A percentile compares a stretch with the other conserved stretches of the same genome.
Conservation (phyloP, 2,329 filamentous ascomycete genomes). For the Trichophyton schoenleinii region DNA sequence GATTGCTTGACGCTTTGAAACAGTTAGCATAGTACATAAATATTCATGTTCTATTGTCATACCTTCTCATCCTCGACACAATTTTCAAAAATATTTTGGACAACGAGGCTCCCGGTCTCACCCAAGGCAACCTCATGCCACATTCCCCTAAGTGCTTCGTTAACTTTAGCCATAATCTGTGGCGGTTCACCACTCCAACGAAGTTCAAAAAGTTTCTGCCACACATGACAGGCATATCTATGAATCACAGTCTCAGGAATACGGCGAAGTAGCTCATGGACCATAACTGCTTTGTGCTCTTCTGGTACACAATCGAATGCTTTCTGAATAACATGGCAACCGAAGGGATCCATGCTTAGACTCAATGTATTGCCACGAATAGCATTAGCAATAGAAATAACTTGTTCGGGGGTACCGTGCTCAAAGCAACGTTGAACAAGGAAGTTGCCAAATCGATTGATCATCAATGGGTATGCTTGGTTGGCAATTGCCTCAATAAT, state of each 20-base stretch:
- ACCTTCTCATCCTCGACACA: constrained; percentile 98
- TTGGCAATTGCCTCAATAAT: constrained; percentile 94
- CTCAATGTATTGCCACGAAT: constrained; percentile 89
- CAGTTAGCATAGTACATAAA: constrained; percentile 4
- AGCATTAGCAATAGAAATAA: constrained; percentile 84
- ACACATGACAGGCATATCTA: constrained; percentile 96
- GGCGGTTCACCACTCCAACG: constrained; percentile 90
- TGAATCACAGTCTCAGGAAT: constrained; percentile 98
- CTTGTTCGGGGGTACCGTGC: constrained; percentile 87
- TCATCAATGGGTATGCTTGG: constrained; percentile 90
- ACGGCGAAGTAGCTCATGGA: constrained; percentile 86
- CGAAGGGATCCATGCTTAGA: constrained; percentile 96
- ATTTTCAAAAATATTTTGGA: constrained; percentile 99
- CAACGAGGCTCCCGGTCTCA: constrained; percentile 92
- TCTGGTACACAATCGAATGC: constrained; percentile 96
- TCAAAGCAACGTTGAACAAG: constrained; percentile 97
- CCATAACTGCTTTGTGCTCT: constrained; percentile 96
- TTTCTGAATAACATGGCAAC: constrained; percentile 96
- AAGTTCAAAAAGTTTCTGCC: constrained; percentile 98
- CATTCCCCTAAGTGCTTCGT: constrained; percentile 87
- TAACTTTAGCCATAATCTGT: constrained; percentile 97
- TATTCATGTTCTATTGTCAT: constrained; percentile 14
- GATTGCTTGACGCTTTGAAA: constrained; percentile 75
- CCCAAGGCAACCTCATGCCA: constrained; percentile 97
- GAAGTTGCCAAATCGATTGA: constrained; percentile 98